Conservation (phyloP, 2,329 filamentous ascomycete genomes). For the Pseudocercospora ulei region DNA sequence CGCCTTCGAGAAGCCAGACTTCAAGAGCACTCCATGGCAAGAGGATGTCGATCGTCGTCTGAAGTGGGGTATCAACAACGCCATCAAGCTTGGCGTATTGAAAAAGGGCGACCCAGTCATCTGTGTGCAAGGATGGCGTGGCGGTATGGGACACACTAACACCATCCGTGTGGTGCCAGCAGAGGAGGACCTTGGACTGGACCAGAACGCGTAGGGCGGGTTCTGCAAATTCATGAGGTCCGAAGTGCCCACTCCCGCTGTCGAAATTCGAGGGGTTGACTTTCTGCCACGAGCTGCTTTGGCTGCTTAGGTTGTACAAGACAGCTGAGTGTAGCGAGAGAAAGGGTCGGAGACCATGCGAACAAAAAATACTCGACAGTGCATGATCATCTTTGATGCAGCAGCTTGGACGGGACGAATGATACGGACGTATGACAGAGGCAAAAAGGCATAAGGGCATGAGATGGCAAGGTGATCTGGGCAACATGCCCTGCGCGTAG, state of each 20-base stretch:
- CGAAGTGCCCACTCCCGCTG: conserved; percentile 1
- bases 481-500: too few relatives aligned
- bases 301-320: conserved; percentile 5
- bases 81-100: conserved; percentile 70
- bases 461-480: too few relatives aligned
- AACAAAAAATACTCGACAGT: conserved; percentile 4
- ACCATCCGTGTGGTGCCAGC: conserved; percentile 51
- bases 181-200: conserved; percentile 43
- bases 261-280: conserved; percentile 1
- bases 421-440: conserved; percentile 4
- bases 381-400: conserved; percentile 4
- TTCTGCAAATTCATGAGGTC: conserved; percentile 6
- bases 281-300: conserved; percentile 4
- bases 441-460: conserved; percentile 1
- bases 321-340: conserved; percentile 3
- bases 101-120: conserved; percentile 64
- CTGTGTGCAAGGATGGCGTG: conserved; percentile 84
- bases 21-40: conserved; percentile 87
- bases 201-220: conserved; percentile 38
- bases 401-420: conserved; percentile 7
- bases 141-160: conserved; percentile 82
- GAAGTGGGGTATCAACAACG: conserved; percentile 89
- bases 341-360: not conserved
- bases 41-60: conserved; percentile 96
- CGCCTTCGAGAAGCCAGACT: conserved; percentile 87